Evolutionary conservation across 768 basidiomycete genomes (phyloP).

Genomic region (Lactarius indigo): DNA sequence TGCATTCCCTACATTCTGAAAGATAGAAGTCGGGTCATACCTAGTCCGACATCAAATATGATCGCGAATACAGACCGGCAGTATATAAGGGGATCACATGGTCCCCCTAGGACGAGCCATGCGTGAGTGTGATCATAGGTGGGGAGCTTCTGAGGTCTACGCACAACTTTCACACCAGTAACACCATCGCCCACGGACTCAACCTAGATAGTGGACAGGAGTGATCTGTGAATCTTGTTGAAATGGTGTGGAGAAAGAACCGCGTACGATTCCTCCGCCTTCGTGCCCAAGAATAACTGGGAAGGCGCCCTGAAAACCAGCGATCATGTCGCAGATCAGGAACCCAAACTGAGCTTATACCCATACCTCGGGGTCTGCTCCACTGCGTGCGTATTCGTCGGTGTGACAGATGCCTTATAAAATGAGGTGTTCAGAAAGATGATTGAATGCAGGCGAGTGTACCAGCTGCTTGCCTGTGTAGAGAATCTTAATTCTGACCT

Average conservation of each 20-base stretch:
- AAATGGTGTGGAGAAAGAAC: neutral
- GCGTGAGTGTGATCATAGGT: neutral
- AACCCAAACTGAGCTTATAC: neutral
- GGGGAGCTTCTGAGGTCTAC: conserved; percentile 26
- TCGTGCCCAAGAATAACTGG: conserved; percentile 95
- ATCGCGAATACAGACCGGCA: conserved; percentile 51
- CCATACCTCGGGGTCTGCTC: conserved; percentile 87
- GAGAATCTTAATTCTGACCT: conserved; percentile 91
- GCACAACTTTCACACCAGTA: conserved; percentile 61
- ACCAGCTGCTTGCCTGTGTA: conserved; percentile 64
- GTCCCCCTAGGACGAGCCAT: conserved; percentile 56
- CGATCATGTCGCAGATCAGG: conserved; percentile 16
- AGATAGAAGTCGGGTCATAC: conserved; percentile 1
- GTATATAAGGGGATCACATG: conserved; percentile 98
- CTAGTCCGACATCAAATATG: neutral
- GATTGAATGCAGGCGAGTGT: neutral
- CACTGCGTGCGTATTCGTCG: conserved; percentile 95
- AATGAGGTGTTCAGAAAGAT: neutral
- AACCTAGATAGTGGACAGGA: conserved; percentile 53
- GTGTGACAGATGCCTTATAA: conserved; percentile 88
- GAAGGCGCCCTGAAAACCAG: conserved; percentile 63
- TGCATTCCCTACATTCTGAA: conserved; percentile 88
- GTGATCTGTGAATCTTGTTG: conserved; percentile 4
- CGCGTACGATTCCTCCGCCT: conserved; percentile 81
- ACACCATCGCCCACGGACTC: conserved; percentile 98